Evolutionary conservation across 768 basidiomycete species (phyloP).

Genomic region (Guyanaporus albipodus): DNA sequence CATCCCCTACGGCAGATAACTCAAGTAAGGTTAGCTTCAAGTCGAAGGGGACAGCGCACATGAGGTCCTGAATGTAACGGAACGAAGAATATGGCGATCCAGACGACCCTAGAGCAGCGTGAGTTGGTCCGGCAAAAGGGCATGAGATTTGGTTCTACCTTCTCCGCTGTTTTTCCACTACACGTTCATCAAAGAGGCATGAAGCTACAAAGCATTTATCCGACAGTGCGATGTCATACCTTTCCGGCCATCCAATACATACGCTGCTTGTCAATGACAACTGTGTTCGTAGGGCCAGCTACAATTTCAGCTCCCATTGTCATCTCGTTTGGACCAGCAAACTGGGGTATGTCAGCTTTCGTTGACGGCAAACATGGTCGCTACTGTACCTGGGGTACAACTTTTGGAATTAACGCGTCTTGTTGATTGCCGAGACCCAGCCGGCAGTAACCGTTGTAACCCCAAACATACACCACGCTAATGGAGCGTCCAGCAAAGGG

Average conservation of each 20-base stretch:
- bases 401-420: conserved; percentile 73
- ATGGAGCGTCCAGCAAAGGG: conserved; percentile 7
- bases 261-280: conserved; percentile 78
- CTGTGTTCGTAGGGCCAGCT: conserved; percentile 82
- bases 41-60: conserved; percentile 41
- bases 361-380: conserved; percentile 1
- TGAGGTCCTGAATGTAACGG: conserved; percentile 82
- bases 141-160: conserved; percentile 39
- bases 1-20: conserved; percentile 54
- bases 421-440: conserved; percentile 85
- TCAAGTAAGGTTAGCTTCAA: neutral
- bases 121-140: conserved; percentile 1
- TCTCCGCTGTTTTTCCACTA: conserved; percentile 97
- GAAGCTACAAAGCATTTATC: neutral
- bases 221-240: conserved; percentile 33
- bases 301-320: conserved; percentile 60
- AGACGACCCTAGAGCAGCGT: conserved; percentile 65
- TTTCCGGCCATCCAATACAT: conserved; percentile 89
- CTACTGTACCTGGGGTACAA: conserved; percentile 66
- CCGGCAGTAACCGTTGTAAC: conserved; percentile 88
- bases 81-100: conserved; percentile 88
- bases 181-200: conserved; percentile 16
- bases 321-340: conserved; percentile 63
- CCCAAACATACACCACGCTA: conserved; percentile 81
- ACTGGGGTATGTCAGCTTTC: conserved; percentile 40